Evolutionary conservation across 179 eudicot genomes (phyloP).

Genomic region (Camellia oleifera): DNA sequence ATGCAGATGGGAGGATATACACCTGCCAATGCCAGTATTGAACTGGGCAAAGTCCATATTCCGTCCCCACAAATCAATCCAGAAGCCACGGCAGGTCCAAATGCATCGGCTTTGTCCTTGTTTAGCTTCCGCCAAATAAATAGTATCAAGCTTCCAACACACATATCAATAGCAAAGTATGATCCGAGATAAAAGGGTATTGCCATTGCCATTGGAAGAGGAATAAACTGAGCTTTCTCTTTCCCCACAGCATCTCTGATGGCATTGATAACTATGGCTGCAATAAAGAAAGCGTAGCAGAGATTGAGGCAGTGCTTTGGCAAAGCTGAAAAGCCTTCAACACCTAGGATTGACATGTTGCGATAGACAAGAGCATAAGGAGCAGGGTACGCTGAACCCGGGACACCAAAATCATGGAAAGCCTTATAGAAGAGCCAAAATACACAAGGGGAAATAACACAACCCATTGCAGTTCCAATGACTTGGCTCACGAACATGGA

Average conservation of each 20-base stretch:
- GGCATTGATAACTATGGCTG: constrained; percentile 52
- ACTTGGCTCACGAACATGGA: constrained; percentile 90
- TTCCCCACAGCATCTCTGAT: constrained; percentile 49
- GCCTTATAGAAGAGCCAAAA: constrained; percentile 88
- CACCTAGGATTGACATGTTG: constrained; percentile 67
- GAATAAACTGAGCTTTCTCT: constrained; percentile 50
- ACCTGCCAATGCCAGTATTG: constrained; percentile 65
- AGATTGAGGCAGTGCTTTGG: constrained; percentile 67
- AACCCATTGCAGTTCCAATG: constrained; percentile 84
- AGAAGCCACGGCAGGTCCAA: constrained; percentile 86
- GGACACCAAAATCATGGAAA: constrained; percentile 46
- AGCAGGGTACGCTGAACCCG: constrained; percentile 52
- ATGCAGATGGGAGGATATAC: constrained; percentile 81
- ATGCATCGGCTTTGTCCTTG: constrained; percentile 63
- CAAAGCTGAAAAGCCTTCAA: constrained; percentile 62
- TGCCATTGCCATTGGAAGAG: constrained; percentile 93
- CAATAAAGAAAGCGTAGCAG: constrained; percentile 60
- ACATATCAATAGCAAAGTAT: constrained; percentile 85
- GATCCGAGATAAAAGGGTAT: constrained; percentile 80
- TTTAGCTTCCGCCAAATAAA: constrained; percentile 53
- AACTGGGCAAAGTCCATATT: constrained; percentile 79
- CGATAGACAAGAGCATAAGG: constrained; percentile 63
- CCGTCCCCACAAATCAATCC: constrained; percentile 94
- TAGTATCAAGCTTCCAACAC: constrained; percentile 77
- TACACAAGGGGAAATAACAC: constrained; percentile 76